Conservation (phyloP, 2,329 filamentous ascomycete genomes). For the Phyllosticta ampelicida region DNA sequence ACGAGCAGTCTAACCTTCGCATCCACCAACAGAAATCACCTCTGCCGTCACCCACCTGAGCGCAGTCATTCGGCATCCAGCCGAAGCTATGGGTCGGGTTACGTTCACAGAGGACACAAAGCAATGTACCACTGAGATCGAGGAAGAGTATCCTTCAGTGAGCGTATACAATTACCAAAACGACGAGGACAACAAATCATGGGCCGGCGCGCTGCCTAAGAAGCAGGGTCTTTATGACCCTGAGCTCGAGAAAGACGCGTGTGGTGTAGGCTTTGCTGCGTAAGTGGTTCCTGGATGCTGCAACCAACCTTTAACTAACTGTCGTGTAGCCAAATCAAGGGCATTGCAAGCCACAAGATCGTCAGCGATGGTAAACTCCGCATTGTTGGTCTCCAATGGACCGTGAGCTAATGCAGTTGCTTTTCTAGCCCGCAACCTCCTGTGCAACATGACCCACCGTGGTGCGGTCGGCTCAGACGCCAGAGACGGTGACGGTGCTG, state of each 20-base stretch:
- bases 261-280: conserved; percentile 98
- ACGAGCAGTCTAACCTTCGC: not conserved
- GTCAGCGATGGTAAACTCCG: conserved; percentile 73
- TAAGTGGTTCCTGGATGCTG: conserved; percentile 39
- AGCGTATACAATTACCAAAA: conserved; percentile 75
- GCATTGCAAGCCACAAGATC: conserved; percentile 94
- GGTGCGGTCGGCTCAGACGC: conserved; percentile 96
- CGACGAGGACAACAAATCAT: conserved; percentile 69
- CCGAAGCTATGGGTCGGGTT: conserved; percentile 45
- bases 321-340: conserved; percentile 79
- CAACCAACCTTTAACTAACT: not conserved
- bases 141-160: conserved; percentile 50
- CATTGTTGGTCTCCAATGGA: not conserved
- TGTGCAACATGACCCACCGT: conserved; percentile 99
- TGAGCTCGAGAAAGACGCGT: conserved; percentile 94
- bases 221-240: conserved; percentile 99
- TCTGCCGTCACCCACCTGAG: conserved; percentile 4
- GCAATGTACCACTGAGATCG: conserved; percentile 32
- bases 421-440: conserved; percentile 66
- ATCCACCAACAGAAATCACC: not conserved
- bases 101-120: conserved; percentile 42
- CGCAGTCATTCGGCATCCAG: conserved; percentile 34
- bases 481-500: conserved; percentile 93
- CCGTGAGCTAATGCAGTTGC: conserved; percentile 4
- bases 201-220: conserved; percentile 90